Evolutionary conservation across 306 rosid genomes (phyloP).

Genomic region (Quercus dentata): DNA sequence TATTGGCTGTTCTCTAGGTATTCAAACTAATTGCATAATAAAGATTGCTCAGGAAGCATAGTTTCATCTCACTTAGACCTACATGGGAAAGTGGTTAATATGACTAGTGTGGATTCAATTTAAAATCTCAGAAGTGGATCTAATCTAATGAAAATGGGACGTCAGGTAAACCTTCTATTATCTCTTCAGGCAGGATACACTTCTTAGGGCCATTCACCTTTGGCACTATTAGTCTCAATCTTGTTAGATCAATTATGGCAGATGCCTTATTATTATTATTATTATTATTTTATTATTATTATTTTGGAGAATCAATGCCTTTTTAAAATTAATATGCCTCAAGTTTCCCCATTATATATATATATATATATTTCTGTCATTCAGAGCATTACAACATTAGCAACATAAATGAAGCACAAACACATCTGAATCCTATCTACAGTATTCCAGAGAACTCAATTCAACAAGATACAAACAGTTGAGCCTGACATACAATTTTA

Average conservation of each 20-base stretch:
- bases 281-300: no score
- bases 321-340: neutral
- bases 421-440: neutral
- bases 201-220: neutral
- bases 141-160: neutral
- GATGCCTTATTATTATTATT: no score
- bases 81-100: neutral
- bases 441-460: neutral
- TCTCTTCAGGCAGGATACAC: neutral
- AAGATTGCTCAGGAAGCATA: neutral
- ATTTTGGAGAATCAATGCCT: neutral
- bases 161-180: neutral
- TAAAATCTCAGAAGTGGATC: neutral
- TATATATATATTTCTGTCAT: neutral
- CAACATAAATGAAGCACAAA: neutral
- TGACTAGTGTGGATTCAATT: neutral
- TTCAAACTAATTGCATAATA: neutral
- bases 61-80: neutral
- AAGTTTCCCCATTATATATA: no score
- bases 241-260: neutral
- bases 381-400: neutral
- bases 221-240: neutral
- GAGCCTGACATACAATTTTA: conserved; percentile 58
- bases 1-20: neutral
- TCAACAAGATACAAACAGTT: neutral